Evolutionary conservation across 352 stramenopile species (phyloP).

Genomic region (Chrysophaeum taylorii): DNA sequence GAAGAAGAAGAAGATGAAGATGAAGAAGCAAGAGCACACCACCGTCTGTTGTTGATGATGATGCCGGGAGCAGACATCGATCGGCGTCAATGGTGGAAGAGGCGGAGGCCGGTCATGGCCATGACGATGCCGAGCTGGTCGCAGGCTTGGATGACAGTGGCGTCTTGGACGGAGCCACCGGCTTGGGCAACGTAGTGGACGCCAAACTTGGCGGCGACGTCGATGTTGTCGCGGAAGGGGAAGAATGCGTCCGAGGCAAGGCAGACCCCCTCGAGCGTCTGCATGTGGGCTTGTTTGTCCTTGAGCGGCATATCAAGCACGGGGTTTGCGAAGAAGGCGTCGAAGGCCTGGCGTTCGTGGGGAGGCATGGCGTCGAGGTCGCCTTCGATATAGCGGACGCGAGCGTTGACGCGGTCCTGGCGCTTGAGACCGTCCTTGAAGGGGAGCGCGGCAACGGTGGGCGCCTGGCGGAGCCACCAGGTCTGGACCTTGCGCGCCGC

Average conservation of each 20-base stretch:
- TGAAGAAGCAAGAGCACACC: too few species aligned
- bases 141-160: slow-evolving; percentile 82
- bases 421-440: slow-evolving; percentile 96
- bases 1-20: too few species aligned
- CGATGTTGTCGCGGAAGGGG: slow-evolving; percentile 97
- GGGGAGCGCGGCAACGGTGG: slow-evolving; percentile 74
- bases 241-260: slow-evolving; percentile 99
- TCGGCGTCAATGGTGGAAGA: slow-evolving; percentile 92
- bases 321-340: slow-evolving; percentile 80
- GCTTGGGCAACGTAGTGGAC: slow-evolving; percentile 96
- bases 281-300: slow-evolving; percentile 92
- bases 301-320: too few species aligned
- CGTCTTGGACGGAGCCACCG: slow-evolving; percentile 70
- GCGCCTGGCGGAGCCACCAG: slow-evolving; percentile 96
- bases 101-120: slow-evolving; percentile 91
- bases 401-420: slow-evolving; percentile 97
- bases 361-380: slow-evolving; percentile 76
- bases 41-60: too few species aligned
- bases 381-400: slow-evolving; percentile 98
- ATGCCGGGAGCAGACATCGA: too few species aligned
- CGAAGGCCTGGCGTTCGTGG: slow-evolving; percentile 85
- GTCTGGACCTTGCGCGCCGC: slow-evolving; percentile 91
- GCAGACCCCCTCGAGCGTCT: slow-evolving; percentile 65
- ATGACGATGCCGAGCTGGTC: slow-evolving; percentile 98
- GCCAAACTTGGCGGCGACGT: slow-evolving; percentile 83